Conservation (phyloP, 805 yeast species). For the Yueomyces sinensis region DNA sequence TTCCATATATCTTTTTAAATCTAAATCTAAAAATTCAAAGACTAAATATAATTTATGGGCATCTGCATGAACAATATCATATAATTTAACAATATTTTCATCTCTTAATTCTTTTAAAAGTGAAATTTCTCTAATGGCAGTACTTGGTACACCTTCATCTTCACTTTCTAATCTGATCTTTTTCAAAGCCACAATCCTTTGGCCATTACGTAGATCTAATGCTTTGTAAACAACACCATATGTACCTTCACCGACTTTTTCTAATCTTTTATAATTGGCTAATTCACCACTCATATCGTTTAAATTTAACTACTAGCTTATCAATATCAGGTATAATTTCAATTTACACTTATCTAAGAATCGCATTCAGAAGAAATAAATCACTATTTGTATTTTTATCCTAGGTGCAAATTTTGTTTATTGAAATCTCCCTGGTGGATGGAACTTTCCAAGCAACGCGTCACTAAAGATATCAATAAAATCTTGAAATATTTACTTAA, state of each 20-base stretch:
- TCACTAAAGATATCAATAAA: no score
- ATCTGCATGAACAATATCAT: slow-evolving; percentile 94
- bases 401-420: no score
- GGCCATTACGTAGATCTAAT: slow-evolving; percentile 72
- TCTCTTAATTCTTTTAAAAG: slow-evolving; percentile 89
- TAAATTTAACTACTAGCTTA: no score
- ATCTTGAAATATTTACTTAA: no score
- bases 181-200: slow-evolving; percentile 80
- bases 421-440: no score
- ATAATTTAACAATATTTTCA: slow-evolving; percentile 81
- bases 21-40: slow-evolving; percentile 87
- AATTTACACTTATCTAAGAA: no score
- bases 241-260: slow-evolving; percentile 94
- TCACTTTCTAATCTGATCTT: slow-evolving; percentile 92
- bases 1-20: slow-evolving; percentile 91
- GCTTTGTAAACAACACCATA: slow-evolving; percentile 98
- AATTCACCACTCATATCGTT: slow-evolving; percentile 58
- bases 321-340: no score
- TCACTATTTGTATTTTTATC: no score
- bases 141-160: slow-evolving; percentile 92
- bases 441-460: no score
- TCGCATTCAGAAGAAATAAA: no score
- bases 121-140: slow-evolving; percentile 94
- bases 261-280: slow-evolving; percentile 84
- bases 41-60: slow-evolving; percentile 81